Evolutionary conservation across 169 alveolate genomes (phyloP).

Genomic region (Plasmodium sp.): DNA sequence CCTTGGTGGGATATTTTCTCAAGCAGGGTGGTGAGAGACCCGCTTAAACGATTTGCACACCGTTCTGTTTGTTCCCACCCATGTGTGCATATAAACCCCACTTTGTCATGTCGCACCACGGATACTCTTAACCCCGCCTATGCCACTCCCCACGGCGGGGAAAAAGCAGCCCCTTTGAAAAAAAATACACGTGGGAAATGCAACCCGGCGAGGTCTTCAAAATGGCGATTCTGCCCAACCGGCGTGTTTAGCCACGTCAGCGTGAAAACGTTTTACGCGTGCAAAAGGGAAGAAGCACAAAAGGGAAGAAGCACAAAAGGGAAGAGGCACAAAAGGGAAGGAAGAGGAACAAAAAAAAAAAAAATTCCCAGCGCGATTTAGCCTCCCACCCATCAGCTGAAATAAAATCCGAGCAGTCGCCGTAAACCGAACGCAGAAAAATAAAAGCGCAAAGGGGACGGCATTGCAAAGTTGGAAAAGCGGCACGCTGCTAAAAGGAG

Average conservation of each 20-base stretch:
- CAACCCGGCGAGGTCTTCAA: not conserved
- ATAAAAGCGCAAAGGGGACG: not conserved
- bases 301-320: not conserved
- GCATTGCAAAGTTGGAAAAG: not conserved
- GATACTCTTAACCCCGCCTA: not conserved
- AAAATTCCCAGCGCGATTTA: not conserved
- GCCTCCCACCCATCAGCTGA: not conserved
- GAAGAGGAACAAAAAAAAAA: not conserved
- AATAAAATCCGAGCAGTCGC: not conserved
- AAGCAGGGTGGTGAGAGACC: not conserved
- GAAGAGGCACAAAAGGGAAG: not conserved
- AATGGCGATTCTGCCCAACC: not conserved
- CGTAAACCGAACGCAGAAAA: not conserved
- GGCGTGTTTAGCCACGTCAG: not conserved
- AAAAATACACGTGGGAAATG: not conserved
- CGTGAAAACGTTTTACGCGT: not conserved
- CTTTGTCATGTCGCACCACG: not conserved
- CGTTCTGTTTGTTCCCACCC: not conserved
- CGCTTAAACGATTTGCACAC: not conserved
- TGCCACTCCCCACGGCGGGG: not conserved
- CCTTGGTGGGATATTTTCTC: not conserved
- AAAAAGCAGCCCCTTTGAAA: not conserved
- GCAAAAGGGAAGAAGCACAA: not conserved
- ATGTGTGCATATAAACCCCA: not conserved
- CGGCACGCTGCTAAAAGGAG: not conserved